These are phyloP conservation scores for Sporothrix brasiliensis DNA, from an alignment of 2,329 filamentous ascomycete species.

Conservation along the genomic window DNA sequence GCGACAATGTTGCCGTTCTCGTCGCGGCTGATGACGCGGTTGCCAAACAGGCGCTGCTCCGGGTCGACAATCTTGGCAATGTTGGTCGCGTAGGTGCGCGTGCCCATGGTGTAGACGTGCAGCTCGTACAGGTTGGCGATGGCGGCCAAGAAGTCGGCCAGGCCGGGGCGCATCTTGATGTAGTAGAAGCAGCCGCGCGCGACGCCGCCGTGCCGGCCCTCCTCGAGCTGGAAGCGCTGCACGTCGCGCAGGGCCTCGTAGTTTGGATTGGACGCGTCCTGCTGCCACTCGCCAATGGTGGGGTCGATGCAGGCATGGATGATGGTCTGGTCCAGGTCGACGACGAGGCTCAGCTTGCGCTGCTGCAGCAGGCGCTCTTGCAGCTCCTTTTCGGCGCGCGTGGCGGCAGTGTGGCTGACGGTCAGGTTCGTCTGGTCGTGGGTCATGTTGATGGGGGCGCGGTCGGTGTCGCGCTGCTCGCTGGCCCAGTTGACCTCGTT, in stretches of 20 bases:
- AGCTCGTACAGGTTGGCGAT: conserved; percentile 85
- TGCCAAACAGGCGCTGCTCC: conserved; percentile 83
- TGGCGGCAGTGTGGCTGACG: conserved; percentile 80
- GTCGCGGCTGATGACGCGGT: conserved; percentile 92
- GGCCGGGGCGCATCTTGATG: conserved; percentile 91
- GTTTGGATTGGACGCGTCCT: conserved; percentile 85
- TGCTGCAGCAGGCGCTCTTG: conserved; percentile 79
- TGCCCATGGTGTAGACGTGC: conserved; percentile 99
- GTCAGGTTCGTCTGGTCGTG: conserved; percentile 88
- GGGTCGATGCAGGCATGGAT: conserved; percentile 98
- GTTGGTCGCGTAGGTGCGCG: conserved; percentile 88
- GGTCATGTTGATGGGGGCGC: conserved; percentile 91
- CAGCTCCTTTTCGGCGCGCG: conserved; percentile 78
- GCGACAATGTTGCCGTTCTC: conserved; percentile 92
- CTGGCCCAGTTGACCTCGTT: conserved; percentile 85
- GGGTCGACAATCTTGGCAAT: conserved; percentile 94
- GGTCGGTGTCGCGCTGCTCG: conserved; percentile 74
- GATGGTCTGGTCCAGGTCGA: conserved; percentile 97
- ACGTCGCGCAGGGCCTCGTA: conserved; percentile 89
- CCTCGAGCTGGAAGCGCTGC: conserved; percentile 85
- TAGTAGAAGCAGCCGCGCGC: conserved; percentile 88
- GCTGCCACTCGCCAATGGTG: conserved; percentile 93
- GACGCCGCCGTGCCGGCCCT: conserved; percentile 70
- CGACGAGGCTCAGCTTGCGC: conserved; percentile 87
- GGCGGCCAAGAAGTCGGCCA: conserved; percentile 76